phyloP scores from a whole-genome alignment of 192 early-diverging fungal species.

The Coemansia sp. region DNA sequence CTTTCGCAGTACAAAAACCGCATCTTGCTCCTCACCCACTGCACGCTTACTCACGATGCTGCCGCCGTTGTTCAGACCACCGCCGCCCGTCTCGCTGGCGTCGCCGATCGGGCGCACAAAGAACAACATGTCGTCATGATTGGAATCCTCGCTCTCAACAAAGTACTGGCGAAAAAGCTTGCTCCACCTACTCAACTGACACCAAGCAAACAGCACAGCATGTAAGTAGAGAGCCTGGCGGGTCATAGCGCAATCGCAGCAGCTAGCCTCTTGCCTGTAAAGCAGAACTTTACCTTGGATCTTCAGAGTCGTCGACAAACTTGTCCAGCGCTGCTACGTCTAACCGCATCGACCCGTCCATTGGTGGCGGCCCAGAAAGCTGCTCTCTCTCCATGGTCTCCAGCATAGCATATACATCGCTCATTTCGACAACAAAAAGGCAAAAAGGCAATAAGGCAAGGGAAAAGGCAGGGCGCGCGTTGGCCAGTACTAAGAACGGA shows the following conservation, averaged over 20 bases:
- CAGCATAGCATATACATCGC: constrained; percentile 50
- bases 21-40: constrained; percentile 54
- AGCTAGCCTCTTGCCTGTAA: neutral
- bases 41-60: neutral
- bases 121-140: constrained; percentile 83
- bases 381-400: constrained; percentile 51
- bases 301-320: constrained; percentile 46
- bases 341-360: constrained; percentile 52
- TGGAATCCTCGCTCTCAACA: constrained; percentile 63
- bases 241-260: constrained; percentile 3
- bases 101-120: constrained; percentile 66
- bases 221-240: neutral
- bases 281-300: constrained; percentile 41
- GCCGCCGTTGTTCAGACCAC: neutral
- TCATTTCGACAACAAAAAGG: constrained; percentile 28
- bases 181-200: constrained; percentile 44
- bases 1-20: constrained; percentile 83
- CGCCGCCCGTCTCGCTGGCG: constrained; percentile 11
- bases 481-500: neutral
- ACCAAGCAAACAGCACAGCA: neutral
- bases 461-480: constrained; percentile 2
- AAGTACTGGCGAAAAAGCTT: constrained; percentile 61
- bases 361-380: constrained; percentile 50
- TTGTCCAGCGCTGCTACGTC: constrained; percentile 46
- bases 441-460: constrained; percentile 1